Evolutionary conservation across 2,329 filamentous ascomycete species (phyloP), one percentile per base, ranked within the genome.

Genomic region (Colletotrichum lupini): DNA sequence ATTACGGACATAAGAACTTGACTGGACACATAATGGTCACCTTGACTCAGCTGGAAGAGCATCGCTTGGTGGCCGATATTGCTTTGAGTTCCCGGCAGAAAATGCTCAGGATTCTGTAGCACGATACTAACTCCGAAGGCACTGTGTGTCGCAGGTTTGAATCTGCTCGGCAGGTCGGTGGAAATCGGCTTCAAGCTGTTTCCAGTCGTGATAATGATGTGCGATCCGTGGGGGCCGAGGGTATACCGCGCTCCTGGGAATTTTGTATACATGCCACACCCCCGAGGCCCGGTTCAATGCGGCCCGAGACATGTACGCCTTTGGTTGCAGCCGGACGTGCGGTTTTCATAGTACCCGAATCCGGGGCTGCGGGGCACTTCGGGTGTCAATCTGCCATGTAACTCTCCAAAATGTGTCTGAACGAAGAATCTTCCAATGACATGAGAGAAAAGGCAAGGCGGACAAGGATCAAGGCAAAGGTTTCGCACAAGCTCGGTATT

Each of bases 281-380:
- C 57, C 61, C 58, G 66, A 63, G 49, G 58, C 28, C 61, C 68
- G 68, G 68, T 55, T 12, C 24, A 59, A 66, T 59, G 35, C 22
- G 46, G 24, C 19, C 68, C 68, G 61, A 67, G 24, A 56, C 59
- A 5, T 7, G 5, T 0, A 26, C 24, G 16, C 12, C 28, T 56
- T 68, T 32, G 49, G 1, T 49, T 16, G 64, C 3, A 24, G 30
- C 57, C 66, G 52, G n/a, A 35, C 24, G 52, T 55, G 37, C 42
- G 60, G 53, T 30, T 12, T 42, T 35, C 30, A 14, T 55, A 24
- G 19, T 55, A 42, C 19, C 53, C 9, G 22, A 46, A 35, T 55
- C 19, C 42, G 30, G 59, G 55, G 30, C 35, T 52, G 12, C 56
- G 32, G 30, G 37, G 24, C 16, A 57, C 11, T 49, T 19, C 59